These are phyloP conservation scores for Colletotrichum spinosum DNA, from an alignment of 2,329 filamentous ascomycete genomes.

Conservation along the genomic window DNA sequence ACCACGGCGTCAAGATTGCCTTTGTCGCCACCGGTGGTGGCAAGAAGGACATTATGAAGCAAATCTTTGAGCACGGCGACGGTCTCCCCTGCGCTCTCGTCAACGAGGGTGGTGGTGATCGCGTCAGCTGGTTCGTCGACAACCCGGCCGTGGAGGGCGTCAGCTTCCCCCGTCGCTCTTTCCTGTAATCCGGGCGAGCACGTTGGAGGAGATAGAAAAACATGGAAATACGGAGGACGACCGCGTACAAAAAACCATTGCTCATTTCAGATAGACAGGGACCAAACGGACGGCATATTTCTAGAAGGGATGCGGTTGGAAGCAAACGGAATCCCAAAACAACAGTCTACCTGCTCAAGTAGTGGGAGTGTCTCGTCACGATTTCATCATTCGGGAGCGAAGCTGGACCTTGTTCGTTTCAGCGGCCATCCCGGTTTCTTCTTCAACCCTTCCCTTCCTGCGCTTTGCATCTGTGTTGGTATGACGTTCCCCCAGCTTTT, in stretches of 20 bases:
- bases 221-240: slow-evolving; percentile 8
- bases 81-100: slow-evolving; percentile 88
- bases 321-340: background rate
- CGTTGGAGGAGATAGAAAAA: slow-evolving; percentile 13
- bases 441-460: background rate
- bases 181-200: slow-evolving; percentile 52
- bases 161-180: slow-evolving; percentile 80
- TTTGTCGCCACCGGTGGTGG: slow-evolving; percentile 91
- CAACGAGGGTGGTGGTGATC: slow-evolving; percentile 85
- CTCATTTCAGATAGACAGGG: slow-evolving; percentile 31
- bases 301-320: slow-evolving; percentile 12
- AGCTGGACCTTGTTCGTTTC: slow-evolving; percentile 24
- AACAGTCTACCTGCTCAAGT: slow-evolving; percentile 13
- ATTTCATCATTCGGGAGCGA: slow-evolving; percentile 17
- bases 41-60: slow-evolving; percentile 92
- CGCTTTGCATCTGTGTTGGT: slow-evolving; percentile 10
- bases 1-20: slow-evolving; percentile 85
- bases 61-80: slow-evolving; percentile 88
- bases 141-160: slow-evolving; percentile 87
- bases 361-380: slow-evolving; percentile 16
- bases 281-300: slow-evolving; percentile 24
- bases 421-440: slow-evolving; percentile 2
- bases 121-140: slow-evolving; percentile 96
- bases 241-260: slow-evolving; percentile 19
- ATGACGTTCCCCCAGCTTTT: slow-evolving; percentile 15